These are phyloP conservation scores for Aspergillus uvarum DNA, from an alignment of 2,329 filamentous ascomycete species.

Conservation along the genomic window DNA sequence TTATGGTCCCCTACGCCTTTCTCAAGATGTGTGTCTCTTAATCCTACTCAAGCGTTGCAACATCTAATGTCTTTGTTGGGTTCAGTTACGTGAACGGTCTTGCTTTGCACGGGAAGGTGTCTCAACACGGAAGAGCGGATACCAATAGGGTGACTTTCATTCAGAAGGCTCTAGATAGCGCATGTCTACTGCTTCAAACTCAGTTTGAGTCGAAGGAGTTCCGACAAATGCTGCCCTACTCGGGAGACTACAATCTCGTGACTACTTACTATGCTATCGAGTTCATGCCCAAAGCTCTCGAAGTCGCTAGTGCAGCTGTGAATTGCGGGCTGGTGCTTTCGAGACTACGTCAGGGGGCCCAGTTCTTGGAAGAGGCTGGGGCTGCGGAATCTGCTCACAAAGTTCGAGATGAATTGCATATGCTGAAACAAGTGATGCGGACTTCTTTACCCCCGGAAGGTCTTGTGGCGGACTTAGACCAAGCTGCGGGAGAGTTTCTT, in stretches of 20 bases:
- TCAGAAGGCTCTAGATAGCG: neutral
- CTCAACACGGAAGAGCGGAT: neutral
- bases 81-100: conserved; percentile 1
- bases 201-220: neutral
- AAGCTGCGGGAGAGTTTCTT: too few species aligned
- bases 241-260: neutral
- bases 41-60: neutral
- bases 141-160: neutral
- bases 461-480: too few species aligned
- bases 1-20: conserved; percentile 1
- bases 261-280: conserved; percentile 2
- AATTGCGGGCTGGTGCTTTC: neutral
- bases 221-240: neutral
- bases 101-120: neutral
- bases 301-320: neutral
- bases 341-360: neutral
- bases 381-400: neutral
- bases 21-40: neutral
- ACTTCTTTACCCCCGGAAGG: too few species aligned
- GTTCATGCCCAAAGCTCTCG: neutral
- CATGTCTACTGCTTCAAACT: neutral
- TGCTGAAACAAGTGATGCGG: neutral
- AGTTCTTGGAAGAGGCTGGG: conserved; percentile 1
- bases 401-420: neutral
- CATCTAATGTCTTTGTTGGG: neutral